Percentiles rank a stretch among this genome's conserved stretches.
phyloP scores from a whole-genome alignment of 2,329 filamentous ascomycete species.

The Sphaerulina musiva region DNA sequence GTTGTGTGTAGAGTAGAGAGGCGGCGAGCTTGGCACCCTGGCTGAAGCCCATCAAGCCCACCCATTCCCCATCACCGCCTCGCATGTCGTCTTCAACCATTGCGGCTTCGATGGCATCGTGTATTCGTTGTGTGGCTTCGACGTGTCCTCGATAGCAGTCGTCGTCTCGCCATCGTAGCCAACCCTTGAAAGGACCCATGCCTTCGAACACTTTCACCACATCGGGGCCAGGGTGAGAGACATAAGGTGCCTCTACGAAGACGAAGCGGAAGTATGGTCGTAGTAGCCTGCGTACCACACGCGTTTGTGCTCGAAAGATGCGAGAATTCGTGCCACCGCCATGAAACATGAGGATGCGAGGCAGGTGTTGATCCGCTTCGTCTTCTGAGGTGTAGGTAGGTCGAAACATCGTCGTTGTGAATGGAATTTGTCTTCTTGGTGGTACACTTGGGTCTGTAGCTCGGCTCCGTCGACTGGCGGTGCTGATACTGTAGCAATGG shows the following conservation, averaged over 20 bases:
- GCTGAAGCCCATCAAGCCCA: conserved; percentile 59
- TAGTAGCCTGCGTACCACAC: conserved; percentile 32
- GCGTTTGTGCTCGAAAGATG: conserved; percentile 37
- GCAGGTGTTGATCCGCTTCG: conserved; percentile 5
- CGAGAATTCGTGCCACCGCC: conserved; percentile 37
- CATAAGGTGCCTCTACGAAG: conserved; percentile 33
- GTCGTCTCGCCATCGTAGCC: conserved; percentile 25
- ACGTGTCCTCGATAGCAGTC: conserved; percentile 2
- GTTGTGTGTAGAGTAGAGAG: conserved; percentile 49
- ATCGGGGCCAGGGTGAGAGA: conserved; percentile 31
- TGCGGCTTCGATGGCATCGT: conserved; percentile 10
- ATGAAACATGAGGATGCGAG: conserved; percentile 38
- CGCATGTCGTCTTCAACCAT: conserved; percentile 49
- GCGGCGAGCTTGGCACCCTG: conserved; percentile 59
- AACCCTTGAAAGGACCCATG: conserved; percentile 34
- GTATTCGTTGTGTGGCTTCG: conserved; percentile 7
- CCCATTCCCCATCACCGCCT: conserved; percentile 52
- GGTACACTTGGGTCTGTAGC: not conserved
- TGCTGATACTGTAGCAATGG: not conserved
- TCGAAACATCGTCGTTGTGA: conserved; percentile 1
- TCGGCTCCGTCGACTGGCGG: not conserved
- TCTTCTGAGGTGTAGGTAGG: conserved; percentile 3
- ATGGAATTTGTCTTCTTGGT: not conserved
- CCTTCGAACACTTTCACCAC: conserved; percentile 36
- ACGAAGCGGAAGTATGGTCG: conserved; percentile 34